Evolutionary conservation across 108 stramenopile species (phyloP), one percentile per base, ranked within the genome.

Genomic region (Mediolabrus comicus): DNA sequence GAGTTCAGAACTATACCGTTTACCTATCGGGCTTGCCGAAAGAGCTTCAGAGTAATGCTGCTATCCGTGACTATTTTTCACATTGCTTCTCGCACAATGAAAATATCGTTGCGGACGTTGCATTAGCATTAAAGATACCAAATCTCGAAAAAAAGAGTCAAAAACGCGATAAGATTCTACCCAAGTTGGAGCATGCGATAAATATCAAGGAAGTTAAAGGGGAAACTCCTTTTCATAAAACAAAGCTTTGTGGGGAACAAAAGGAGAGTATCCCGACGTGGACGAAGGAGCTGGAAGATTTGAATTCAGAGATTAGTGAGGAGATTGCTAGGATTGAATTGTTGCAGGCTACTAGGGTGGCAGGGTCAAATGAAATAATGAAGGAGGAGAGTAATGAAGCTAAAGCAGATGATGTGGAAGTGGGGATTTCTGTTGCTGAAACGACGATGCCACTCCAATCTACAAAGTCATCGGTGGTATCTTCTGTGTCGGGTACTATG

Each of bases 161-260:
- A 1, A 52, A 84, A 55, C 73, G 90, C 24, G 78, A 80, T 13
- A 29, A n/a, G 35, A 25, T 87, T 6, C 27, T 88, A 12, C 63
- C 67, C 4, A 79, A 87, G 22, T 53, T 88, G 35, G 87, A 88
- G 55, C 87, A 86, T 72, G 79, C 83, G 34, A 69, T 87, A 13
- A 80, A 80, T 16, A 13, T 91, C 4, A 52, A 76, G 32, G 64
- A 75, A 19, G 43, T 81, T 0, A 75, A 65, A n/a, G 83, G 85
- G 17, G 38, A 55, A 1, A 29, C 25, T 34, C 80, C 80, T 10
- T 80, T 38, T 38, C 75, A 75, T 34, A 75, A 62, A 32, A 72
- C 55, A 3, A 57, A 82, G 35, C 16, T 63, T 34, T 31, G 49
- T 54, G 70, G 70, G n/a, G 62, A 71, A 26, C 53, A 63, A 26